Evolutionary conservation across 176 grass and related monocot species (phyloP).

Genomic region (Chrysopogon serrulatus): DNA sequence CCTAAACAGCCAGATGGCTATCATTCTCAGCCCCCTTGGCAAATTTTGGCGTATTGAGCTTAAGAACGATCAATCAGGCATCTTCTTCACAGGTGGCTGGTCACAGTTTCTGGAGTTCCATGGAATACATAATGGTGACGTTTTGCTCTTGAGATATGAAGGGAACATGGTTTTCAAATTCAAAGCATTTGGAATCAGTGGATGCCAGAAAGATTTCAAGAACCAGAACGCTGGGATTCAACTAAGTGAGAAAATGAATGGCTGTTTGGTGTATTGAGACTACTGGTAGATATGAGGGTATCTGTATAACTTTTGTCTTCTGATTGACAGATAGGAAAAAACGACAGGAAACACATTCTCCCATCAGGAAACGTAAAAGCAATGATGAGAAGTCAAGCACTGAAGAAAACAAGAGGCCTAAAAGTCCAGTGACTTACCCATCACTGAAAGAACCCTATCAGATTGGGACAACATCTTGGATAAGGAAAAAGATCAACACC

Average conservation of each 20-base stretch:
- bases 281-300: background rate
- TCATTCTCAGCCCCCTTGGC: background rate
- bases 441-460: background rate
- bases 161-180: slow-evolving; percentile 10
- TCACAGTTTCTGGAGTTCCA: background rate
- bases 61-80: background rate
- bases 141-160: slow-evolving; percentile 1
- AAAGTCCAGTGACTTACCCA: background rate
- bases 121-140: background rate
- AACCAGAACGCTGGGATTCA: background rate
- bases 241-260: background rate
- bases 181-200: background rate
- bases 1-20: background rate
- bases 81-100: background rate
- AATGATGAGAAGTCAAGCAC: background rate
- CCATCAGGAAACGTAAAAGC: background rate
- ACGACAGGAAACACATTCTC: background rate
- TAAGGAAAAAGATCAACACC: background rate
- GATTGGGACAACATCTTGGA: background rate
- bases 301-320: background rate
- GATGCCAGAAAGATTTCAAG: background rate
- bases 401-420: background rate
- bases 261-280: background rate
- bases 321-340: background rate
- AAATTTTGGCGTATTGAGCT: background rate